Base-by-base conservation (phyloP, 164 flowering plant species). In the Houttuynia cordata region DNA sequence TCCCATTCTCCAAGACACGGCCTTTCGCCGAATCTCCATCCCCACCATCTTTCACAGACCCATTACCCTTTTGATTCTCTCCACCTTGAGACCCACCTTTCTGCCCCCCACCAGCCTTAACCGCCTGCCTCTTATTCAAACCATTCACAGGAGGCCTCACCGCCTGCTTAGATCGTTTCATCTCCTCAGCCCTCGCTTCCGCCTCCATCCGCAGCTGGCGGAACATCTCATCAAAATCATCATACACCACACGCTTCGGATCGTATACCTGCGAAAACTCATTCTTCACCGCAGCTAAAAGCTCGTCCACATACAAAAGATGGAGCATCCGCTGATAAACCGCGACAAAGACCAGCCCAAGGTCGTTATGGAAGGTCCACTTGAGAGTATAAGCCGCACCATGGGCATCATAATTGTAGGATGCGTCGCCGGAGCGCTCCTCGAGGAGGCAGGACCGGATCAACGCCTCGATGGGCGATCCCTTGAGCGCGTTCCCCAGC, bases 301-400 rank as follows among this genome's bases (percentile, higher is more conserved):
- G 72, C 56, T 93, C 99, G 71, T 93, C 99, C 59, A 93, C 97
- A 71, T 93, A 93, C 45, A 93, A 68, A 19, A 93, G 76, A 78
- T 86, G 85, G 34, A 90, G 84, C 47, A 90, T 83, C 62, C 75
- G 67, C 64, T 88, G 95, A 76, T 88, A 90, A 24, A 93, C 95
- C 14, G 97, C 99, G 7, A 93, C 99, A 68, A 93, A 93, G 10
- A 93, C 87, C 42, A 93, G 82, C n/a, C 97, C 96, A 12, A 93
- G 93, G 25, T 90, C 97, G 59, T 93, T 93, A 63, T 90, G 83
- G 71, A 90, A 93, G 19, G 95, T 83, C 97, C 97, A 90, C 66
- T 90, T 90, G 47, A 93, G 83, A 47, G 96, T 86, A 71, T 90
- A 93, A 0, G 91, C 62, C 8, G 87, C 87, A 49, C 97, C 96